Percentiles rank a stretch among this genome's conserved stretches.
These are phyloP conservation scores for Cyberlindnera petersonii DNA, from an alignment of 805 yeast species.

Conservation along the genomic window DNA sequence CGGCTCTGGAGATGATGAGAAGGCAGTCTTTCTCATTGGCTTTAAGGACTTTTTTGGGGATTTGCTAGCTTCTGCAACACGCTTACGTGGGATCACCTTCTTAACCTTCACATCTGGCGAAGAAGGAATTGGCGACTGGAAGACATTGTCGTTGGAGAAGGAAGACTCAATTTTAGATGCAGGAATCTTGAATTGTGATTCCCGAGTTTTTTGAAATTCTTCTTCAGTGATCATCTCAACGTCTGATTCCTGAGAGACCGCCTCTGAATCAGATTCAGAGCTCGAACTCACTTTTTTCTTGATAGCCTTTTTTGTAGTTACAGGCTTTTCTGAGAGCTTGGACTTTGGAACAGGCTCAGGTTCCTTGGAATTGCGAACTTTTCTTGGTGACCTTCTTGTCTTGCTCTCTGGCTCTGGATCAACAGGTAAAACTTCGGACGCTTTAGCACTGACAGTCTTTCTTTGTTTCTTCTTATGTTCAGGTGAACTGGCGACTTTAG, in stretches of 20 bases:
- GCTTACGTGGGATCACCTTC: slow-evolving; percentile 26
- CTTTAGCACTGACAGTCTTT: background rate
- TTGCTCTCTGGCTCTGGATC: background rate
- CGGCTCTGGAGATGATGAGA: slow-evolving; percentile 28
- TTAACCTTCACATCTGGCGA: slow-evolving; percentile 19
- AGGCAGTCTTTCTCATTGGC: slow-evolving; percentile 26
- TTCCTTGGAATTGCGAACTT: slow-evolving; percentile 18
- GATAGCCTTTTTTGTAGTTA: background rate
- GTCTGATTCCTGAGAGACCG: slow-evolving; percentile 2
- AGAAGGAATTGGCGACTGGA: slow-evolving; percentile 29
- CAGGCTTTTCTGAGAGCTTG: slow-evolving; percentile 3
- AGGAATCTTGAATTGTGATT: slow-evolving; percentile 5
- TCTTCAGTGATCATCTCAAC: slow-evolving; percentile 1
- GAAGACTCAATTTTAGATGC: slow-evolving; percentile 20
- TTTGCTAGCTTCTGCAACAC: slow-evolving; percentile 17
- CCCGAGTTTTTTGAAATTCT: slow-evolving; percentile 3
- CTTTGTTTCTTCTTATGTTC: background rate
- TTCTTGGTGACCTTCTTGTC: slow-evolving; percentile 18
- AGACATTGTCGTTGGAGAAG: slow-evolving; percentile 34
- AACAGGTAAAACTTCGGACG: too few relatives aligned
- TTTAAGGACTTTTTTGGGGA: slow-evolving; percentile 14
- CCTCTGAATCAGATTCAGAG: slow-evolving; percentile 1
- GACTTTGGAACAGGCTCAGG: background rate
- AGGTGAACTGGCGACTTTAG: slow-evolving; percentile 2
- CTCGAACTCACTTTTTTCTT: background rate